Evolutionary conservation across 2,329 filamentous ascomycete genomes (phyloP), one percentile per base, ranked within the genome.

Genomic region (Cladosporium sp.): DNA sequence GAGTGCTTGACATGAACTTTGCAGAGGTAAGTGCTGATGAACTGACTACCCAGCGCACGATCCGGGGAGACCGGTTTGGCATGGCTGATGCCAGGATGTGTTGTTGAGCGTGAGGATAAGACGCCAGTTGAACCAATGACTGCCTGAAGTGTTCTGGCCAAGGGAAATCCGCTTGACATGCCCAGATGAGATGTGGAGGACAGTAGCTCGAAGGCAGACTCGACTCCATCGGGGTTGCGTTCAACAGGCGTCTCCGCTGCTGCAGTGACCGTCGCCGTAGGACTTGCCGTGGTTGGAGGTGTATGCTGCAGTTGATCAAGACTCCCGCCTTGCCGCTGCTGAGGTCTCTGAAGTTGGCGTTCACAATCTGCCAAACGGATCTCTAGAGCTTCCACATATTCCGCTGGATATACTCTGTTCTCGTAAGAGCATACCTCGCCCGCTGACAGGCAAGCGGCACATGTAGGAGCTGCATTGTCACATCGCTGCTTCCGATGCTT

Each of bases 1-100:
- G 25, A n/a, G 45, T 49, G 45, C 45, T 49, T 49, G 12, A 34
- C n/a, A 36, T 49, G 45, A 28, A 49, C 45, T 49, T 49, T 49
- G n/a, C 15, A 4, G 12, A 49, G 45, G 28, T 49, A 49, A 9
- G 45, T 49, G 3, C 17, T 36, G 15, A 49, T 19, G 25, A 49
- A 34, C 12, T 49, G 45, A 22, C 30, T 11, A 1, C 45, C 45
- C 15, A 30, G 22, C 4, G 45, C 25, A 25, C 25, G 8, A 14
- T 36, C 25, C 2, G 45, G 45, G n/a, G 45, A 49, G 12, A 15
- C 25, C 25, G 45, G 45, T 14, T 36, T 49, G 17, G 25, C 28
- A 14, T 30, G 25, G 28, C 25, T 30, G n/a, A 34, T 30, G 17
- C 28, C 28, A 5, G 7, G 20, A 49, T 34, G n/a, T n/a, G 30